A percentile compares a stretch with the other conserved stretches of the same genome.
Conservation (phyloP, 2,329 filamentous ascomycete species). For the Pseudogymnoascus sp. region DNA sequence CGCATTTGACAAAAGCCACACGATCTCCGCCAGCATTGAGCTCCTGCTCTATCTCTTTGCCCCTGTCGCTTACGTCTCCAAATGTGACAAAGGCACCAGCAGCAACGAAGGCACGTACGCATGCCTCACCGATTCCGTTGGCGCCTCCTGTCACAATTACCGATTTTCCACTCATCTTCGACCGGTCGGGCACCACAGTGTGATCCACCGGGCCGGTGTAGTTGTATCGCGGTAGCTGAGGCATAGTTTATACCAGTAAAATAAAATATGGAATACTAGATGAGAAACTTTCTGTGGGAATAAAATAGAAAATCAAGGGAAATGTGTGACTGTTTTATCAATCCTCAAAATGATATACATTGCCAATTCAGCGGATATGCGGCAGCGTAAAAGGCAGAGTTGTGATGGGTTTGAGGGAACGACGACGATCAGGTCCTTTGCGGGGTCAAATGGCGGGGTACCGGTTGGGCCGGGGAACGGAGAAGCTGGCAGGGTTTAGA, state of each 20-base stretch:
- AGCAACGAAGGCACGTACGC: conserved; percentile 24
- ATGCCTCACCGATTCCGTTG: conserved; percentile 29
- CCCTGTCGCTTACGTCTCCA: conserved; percentile 31
- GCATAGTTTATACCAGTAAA: background rate
- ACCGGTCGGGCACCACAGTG: conserved; percentile 30
- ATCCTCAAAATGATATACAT: background rate
- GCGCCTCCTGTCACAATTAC: conserved; percentile 43
- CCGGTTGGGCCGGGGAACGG: background rate
- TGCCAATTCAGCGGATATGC: background rate
- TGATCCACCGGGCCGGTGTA: conserved; percentile 32
- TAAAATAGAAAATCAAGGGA: background rate
- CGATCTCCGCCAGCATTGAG: conserved; percentile 21
- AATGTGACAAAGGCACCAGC: conserved; percentile 37
- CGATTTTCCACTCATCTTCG: conserved; percentile 35
- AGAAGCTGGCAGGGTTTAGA: background rate
- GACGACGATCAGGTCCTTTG: background rate
- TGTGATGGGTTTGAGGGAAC: background rate
- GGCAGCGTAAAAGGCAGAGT: background rate
- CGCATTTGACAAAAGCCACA: conserved; percentile 33
- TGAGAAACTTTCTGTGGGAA: background rate
- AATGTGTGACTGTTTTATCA: background rate
- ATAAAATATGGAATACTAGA: background rate
- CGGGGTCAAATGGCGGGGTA: background rate
- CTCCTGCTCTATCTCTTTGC: conserved; percentile 21
- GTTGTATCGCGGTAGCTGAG: conserved; percentile 18